Conservation (phyloP, 345 rosid species). For the Gossypium ekmanianum region DNA sequence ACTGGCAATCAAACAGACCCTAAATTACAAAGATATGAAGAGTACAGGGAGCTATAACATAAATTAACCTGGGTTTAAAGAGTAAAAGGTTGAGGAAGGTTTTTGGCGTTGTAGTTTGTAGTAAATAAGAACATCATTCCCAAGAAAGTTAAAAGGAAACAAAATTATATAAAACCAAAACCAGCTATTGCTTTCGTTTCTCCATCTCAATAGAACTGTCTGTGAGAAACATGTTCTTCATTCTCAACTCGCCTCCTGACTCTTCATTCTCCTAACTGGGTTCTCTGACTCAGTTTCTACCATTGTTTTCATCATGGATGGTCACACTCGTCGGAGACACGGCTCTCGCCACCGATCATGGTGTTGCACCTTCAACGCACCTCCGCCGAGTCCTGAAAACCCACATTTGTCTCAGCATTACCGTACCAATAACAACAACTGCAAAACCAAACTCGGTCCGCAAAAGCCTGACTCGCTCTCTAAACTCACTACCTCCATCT, state of each 20-base stretch:
- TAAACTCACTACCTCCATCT: constrained; percentile 34
- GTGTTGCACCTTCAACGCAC: constrained; percentile 75
- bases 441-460: constrained; percentile 28
- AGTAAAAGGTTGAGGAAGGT: too few relatives aligned
- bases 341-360: constrained; percentile 51
- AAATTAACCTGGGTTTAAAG: too few relatives aligned
- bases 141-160: background rate
- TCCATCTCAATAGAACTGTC: background rate
- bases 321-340: constrained; percentile 21
- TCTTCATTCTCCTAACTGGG: background rate
- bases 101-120: too few relatives aligned
- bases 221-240: background rate
- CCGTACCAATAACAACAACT: constrained; percentile 28
- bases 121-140: background rate
- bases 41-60: too few relatives aligned
- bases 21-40: too few relatives aligned
- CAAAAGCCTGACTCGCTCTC: constrained; percentile 31
- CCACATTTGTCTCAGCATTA: constrained; percentile 17
- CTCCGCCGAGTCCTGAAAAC: constrained; percentile 78
- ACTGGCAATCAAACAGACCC: too few relatives aligned
- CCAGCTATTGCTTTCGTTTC: background rate
- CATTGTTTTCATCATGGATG: constrained; percentile 2
- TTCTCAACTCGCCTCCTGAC: background rate
- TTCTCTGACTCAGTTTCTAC: background rate
- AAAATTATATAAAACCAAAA: background rate